Conservation (phyloP, 305 asterid genomes). For the Striga hermonthica region DNA sequence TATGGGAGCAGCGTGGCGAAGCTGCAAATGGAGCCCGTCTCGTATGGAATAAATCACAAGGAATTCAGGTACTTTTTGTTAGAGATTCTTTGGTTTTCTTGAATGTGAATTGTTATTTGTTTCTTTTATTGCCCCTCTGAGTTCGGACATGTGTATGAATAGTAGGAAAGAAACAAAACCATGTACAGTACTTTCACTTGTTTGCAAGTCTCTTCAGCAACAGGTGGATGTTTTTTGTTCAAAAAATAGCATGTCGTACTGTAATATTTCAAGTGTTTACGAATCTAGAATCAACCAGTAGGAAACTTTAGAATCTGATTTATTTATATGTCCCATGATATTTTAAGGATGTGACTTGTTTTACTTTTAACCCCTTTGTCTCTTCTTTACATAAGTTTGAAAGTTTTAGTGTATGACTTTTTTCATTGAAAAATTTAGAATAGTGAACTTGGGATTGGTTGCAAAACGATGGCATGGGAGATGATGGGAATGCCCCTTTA, state of each 20-base stretch:
- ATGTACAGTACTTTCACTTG: background rate
- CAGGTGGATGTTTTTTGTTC: background rate
- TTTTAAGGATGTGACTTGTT: background rate
- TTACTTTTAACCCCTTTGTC: background rate
- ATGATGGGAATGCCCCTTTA: background rate
- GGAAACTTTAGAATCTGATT: too few relatives aligned
- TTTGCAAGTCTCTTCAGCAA: background rate
- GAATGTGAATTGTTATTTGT: background rate
- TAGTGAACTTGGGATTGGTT: background rate
- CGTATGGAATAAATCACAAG: conserved; percentile 65
- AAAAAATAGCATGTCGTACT: too few relatives aligned
- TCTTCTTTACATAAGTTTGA: background rate
- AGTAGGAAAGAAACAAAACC: too few relatives aligned
- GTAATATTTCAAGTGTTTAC: too few relatives aligned
- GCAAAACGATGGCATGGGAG: background rate
- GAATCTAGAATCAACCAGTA: too few relatives aligned
- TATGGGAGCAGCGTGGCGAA: conserved; percentile 57
- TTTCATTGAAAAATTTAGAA: background rate
- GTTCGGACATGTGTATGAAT: too few relatives aligned
- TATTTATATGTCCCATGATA: background rate
- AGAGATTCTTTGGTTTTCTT: background rate
- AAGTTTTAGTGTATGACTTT: background rate
- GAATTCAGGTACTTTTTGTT: conserved; percentile 60
- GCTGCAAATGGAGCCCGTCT: conserved; percentile 72
- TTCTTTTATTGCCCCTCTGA: background rate